A percentile compares a stretch with the other conserved stretches of the same genome.
These are phyloP conservation scores for Fusarium poae DNA, from an alignment of 2,329 filamentous ascomycete species.

Conservation along the genomic window DNA sequence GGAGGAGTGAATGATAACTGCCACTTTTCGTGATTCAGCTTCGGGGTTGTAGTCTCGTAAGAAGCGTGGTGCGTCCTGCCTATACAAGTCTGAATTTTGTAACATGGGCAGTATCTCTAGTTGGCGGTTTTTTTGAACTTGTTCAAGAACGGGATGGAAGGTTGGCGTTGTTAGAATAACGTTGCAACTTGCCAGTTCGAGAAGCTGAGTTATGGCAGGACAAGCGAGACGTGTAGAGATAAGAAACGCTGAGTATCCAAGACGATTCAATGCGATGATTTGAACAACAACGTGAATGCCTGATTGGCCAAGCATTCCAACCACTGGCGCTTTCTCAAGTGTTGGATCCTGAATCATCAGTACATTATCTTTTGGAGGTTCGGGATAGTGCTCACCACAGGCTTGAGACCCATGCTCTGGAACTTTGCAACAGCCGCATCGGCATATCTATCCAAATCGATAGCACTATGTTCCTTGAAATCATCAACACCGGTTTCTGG, in stretches of 20 bases:
- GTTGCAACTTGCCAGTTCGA: conserved; percentile 24
- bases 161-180: conserved; percentile 36
- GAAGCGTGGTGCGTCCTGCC: conserved; percentile 33
- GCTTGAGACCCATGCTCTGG: conserved; percentile 24
- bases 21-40: conserved; percentile 33
- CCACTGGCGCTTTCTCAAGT: conserved; percentile 30
- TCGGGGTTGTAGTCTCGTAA: conserved; percentile 33
- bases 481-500: conserved; percentile 33
- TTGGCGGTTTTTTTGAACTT: conserved; percentile 30
- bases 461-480: conserved; percentile 42
- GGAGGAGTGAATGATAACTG: conserved; percentile 52
- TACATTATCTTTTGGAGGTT: too few relatives aligned
- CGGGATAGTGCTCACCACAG: conserved; percentile 25
- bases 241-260: conserved; percentile 41
- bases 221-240: conserved; percentile 44
- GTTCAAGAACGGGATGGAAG: conserved; percentile 32
- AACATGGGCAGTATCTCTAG: conserved; percentile 35
- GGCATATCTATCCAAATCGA: conserved; percentile 37
- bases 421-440: conserved; percentile 42
- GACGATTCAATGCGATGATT: conserved; percentile 40
- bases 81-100: conserved; percentile 9
- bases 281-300: conserved; percentile 40
- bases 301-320: conserved; percentile 41
- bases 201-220: conserved; percentile 35
- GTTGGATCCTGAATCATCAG: conserved; percentile 32